Percentiles rank a stretch among this genome's conserved stretches.
Evolutionary conservation across 2,329 filamentous ascomycete genomes (phyloP).

Genomic region (Aspergillus sp.): DNA sequence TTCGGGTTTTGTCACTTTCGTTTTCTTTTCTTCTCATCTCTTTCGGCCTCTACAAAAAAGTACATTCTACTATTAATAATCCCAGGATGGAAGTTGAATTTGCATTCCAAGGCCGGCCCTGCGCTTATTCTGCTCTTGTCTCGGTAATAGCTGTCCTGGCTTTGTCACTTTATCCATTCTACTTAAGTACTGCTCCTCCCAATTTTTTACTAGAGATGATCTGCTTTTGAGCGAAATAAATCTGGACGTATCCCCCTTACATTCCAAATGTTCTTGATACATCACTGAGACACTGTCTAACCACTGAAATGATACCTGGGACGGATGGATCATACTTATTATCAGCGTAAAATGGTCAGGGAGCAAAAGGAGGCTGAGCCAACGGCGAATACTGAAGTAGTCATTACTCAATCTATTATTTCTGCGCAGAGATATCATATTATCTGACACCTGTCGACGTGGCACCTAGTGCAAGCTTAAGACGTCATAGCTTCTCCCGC

Average conservation of each 20-base stretch:
- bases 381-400: not conserved
- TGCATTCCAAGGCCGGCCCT: not conserved
- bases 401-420: not conserved
- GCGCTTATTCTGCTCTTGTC: not conserved
- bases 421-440: not conserved
- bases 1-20: not conserved
- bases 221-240: not conserved
- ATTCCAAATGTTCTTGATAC: not conserved
- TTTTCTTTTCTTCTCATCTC: not conserved
- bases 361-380: not conserved
- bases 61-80: not conserved
- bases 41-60: not conserved
- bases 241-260: not conserved
- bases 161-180: not conserved
- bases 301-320: not conserved
- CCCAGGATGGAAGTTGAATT: not conserved
- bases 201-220: not conserved
- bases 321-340: not conserved
- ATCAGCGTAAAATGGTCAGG: not conserved
- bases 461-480: not conserved
- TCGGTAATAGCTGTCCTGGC: not conserved
- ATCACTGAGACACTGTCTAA: not conserved
- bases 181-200: not conserved
- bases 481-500: not conserved
- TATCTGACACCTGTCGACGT: not conserved